Percentiles rank a stretch among this genome's conserved stretches.
Evolutionary conservation across 2,329 filamentous ascomycete species (phyloP).

Genomic region (Fusarium sp.): DNA sequence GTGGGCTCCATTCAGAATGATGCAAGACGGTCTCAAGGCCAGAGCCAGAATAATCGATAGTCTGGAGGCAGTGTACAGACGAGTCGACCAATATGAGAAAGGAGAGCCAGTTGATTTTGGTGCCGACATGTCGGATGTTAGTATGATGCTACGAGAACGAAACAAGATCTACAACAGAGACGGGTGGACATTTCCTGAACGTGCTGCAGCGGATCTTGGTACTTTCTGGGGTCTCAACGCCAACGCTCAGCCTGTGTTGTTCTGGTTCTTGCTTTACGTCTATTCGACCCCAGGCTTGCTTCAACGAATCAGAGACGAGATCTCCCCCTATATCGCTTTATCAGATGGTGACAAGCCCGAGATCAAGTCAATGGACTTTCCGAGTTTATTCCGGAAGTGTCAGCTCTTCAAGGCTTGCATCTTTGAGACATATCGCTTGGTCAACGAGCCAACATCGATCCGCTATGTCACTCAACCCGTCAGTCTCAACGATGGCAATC

Average conservation of each 20-base stretch:
- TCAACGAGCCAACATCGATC: conserved; percentile 31
- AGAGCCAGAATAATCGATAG: conserved; percentile 16
- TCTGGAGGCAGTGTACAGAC: conserved; percentile 8
- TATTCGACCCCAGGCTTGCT: conserved; percentile 25
- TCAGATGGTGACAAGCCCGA: not conserved
- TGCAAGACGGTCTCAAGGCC: conserved; percentile 29
- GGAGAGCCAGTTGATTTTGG: conserved; percentile 21
- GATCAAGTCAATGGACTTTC: conserved; percentile 23
- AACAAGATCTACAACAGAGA: conserved; percentile 20
- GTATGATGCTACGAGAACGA: conserved; percentile 21
- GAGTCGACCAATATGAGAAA: conserved; percentile 8
- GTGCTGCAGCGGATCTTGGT: conserved; percentile 7
- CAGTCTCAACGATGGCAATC: conserved; percentile 13
- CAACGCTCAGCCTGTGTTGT: conserved; percentile 33
- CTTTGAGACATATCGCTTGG: conserved; percentile 36
- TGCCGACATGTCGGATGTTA: conserved; percentile 28
- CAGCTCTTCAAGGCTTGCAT: conserved; percentile 36
- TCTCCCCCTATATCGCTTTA: conserved; percentile 5
- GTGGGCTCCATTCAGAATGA: conserved; percentile 29
- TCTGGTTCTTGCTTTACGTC: conserved; percentile 32
- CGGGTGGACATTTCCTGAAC: conserved; percentile 17
- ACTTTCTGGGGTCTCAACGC: conserved; percentile 37
- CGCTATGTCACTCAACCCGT: conserved; percentile 25
- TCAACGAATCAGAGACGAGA: conserved; percentile 25
- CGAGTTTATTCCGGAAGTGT: conserved; percentile 12